Base-by-base conservation (phyloP, 2,329 filamentous ascomycete genomes). In the Aspergillus sp. region DNA sequence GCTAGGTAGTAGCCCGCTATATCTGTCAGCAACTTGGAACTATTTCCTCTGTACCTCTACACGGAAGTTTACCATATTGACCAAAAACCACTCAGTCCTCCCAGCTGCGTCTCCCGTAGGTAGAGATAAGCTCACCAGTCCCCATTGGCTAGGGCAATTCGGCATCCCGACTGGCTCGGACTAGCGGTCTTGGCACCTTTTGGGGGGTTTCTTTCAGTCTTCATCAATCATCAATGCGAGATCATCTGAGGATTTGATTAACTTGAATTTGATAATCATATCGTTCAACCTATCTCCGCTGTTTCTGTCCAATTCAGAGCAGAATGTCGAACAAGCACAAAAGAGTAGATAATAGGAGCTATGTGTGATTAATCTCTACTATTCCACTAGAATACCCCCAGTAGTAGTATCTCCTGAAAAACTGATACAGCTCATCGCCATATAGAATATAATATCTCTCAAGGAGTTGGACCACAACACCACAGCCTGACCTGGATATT, bases 121-220 rank as follows among this genome's bases (percentile, higher is more conserved):
- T 48, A 60, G 23, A 68, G 71, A 73, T 73, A 73, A 72, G 69
- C 62, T 61, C 53, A 28, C 2, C 8, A 6, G 13, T 51, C 50
- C 50, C 61, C 57, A 72, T 72, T 72, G 69, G 70, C 50, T 51
- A 58, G 45, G 48, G 8, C 43, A 12, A 41, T 57, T 65, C 64
- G 62, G 68, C 64, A 69, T 68, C 68, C 66, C 65, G 66, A 64
- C 47, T 41, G 21, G 28, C 36, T 28, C 30, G 25, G 48, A 23
- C 52, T 59, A 57, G 47, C 59, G 63, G 57, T n/a, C 62, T 61
- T 67, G 58, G 63, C 58, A 36, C 43, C 15, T 38, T 38, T 38
- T 28, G 28, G 28, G 28, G 28, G 28, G 4, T 12, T 12, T 30
- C 28, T 30, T 50, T 17, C 25, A 30, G 12, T 49, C 25, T 25